Conservation (phyloP, 2,329 filamentous ascomycete genomes). For the Fusarium sp. region DNA sequence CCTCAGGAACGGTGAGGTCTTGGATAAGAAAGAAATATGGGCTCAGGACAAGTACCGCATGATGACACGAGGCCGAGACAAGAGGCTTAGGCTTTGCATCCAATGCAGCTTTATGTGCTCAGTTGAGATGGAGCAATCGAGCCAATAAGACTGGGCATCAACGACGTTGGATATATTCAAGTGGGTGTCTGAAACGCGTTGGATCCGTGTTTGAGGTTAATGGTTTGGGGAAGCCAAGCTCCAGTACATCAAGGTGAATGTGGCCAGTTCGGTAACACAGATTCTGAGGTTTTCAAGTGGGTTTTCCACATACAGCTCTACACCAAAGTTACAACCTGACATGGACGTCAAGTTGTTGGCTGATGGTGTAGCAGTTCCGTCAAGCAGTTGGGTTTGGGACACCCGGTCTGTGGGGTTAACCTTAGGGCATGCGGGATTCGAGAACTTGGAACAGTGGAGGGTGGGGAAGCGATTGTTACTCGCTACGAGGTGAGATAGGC, state of each 20-base stretch:
- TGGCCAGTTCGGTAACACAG: neutral
- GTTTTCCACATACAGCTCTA: neutral
- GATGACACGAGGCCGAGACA: slow-evolving; percentile 37
- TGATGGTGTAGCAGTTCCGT: neutral
- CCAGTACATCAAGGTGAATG: slow-evolving; percentile 5
- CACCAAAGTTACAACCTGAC: neutral
- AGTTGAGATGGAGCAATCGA: slow-evolving; percentile 19
- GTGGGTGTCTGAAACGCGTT: slow-evolving; percentile 31
- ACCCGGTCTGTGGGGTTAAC: slow-evolving; percentile 11
- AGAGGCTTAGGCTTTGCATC: slow-evolving; percentile 22
- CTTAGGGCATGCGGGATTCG: slow-evolving; percentile 27
- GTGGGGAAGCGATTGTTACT: slow-evolving; percentile 22
- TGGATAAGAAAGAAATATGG: slow-evolving; percentile 20
- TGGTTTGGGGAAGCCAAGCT: slow-evolving; percentile 11
- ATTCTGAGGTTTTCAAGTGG: slow-evolving; percentile 12
- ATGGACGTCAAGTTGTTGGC: neutral
- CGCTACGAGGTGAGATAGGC: slow-evolving; percentile 1
- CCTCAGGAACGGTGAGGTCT: slow-evolving; percentile 24
- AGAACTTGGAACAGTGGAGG: slow-evolving; percentile 20
- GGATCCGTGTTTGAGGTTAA: slow-evolving; percentile 28
- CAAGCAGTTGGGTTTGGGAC: too few relatives aligned
- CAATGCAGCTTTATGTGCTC: slow-evolving; percentile 19
- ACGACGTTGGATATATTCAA: slow-evolving; percentile 29
- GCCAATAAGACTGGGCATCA: slow-evolving; percentile 19
- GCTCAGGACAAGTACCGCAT: slow-evolving; percentile 1